Percentiles rank a stretch among this genome's conserved stretches.
These are phyloP conservation scores for Clarireedia paspali DNA, from an alignment of 2,329 filamentous ascomycete species.

Conservation along the genomic window DNA sequence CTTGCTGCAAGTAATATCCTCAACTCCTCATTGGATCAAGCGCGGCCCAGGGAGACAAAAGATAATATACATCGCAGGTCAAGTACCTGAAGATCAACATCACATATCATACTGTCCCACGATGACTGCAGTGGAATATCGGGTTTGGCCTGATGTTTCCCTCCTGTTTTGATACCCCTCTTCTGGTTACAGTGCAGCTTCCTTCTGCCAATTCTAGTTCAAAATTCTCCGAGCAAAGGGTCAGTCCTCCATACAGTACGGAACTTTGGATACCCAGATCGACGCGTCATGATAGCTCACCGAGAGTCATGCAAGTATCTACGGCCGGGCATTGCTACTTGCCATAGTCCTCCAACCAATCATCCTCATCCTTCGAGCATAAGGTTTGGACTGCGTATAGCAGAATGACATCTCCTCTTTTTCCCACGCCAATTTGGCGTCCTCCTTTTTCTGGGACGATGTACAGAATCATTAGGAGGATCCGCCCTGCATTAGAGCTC, in stretches of 20 bases:
- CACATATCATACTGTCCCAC: background rate
- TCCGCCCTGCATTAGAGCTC: background rate
- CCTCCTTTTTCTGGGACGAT: background rate
- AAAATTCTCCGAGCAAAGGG: slow-evolving; percentile 6
- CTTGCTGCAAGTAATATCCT: slow-evolving; percentile 9
- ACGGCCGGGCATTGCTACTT: too few species aligned
- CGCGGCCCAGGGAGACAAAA: background rate
- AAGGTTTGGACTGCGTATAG: background rate
- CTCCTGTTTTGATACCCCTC: background rate
- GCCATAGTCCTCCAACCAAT: background rate
- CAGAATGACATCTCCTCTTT: slow-evolving; percentile 5
- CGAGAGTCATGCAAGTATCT: slow-evolving; percentile 3
- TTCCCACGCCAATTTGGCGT: background rate
- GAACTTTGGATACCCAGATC: background rate
- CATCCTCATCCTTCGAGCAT: background rate
- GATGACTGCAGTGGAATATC: slow-evolving; percentile 1
- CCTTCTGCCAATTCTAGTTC: slow-evolving; percentile 1
- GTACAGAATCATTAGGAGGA: background rate
- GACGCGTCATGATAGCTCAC: slow-evolving; percentile 8
- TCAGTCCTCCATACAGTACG: background rate
- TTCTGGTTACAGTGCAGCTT: background rate
- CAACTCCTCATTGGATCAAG: slow-evolving; percentile 1
- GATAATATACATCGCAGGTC: background rate
- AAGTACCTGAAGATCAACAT: background rate
- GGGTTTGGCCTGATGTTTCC: background rate